Evolutionary conservation across 2,329 filamentous ascomycete genomes (phyloP).

Genomic region (Didymosphaeria variabile): DNA sequence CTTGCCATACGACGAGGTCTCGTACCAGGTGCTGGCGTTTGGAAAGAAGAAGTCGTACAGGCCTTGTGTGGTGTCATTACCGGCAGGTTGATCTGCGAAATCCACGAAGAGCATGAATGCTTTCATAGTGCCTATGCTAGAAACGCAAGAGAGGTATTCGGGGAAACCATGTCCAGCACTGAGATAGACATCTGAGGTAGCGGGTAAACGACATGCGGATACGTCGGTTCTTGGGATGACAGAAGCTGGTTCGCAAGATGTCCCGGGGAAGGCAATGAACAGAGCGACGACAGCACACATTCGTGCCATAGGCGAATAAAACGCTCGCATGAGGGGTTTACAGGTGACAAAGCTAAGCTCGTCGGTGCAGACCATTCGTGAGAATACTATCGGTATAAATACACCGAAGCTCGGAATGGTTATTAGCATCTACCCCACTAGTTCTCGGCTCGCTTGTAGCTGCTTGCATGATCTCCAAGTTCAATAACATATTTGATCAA

Average conservation of each 20-base stretch:
- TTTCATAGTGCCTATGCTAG: conserved; percentile 4
- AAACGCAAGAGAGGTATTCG: not conserved
- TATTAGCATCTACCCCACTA: not conserved
- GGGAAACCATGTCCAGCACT: conserved; percentile 7
- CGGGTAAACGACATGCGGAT: conserved; percentile 5
- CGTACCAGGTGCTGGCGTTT: conserved; percentile 5
- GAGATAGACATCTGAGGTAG: conserved; percentile 2
- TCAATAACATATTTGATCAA: not conserved
- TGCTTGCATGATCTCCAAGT: not conserved
- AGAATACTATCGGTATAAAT: not conserved
- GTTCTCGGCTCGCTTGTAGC: not conserved
- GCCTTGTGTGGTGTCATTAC: conserved; percentile 2
- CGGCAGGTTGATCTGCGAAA: conserved; percentile 6
- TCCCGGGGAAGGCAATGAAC: not conserved
- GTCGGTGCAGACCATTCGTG: not conserved
- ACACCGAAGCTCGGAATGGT: not conserved
- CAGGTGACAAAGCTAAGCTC: not conserved
- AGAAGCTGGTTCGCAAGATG: not conserved
- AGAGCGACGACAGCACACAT: not conserved
- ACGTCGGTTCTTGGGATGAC: not conserved
- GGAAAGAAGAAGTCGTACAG: conserved; percentile 13
- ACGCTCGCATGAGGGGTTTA: not conserved
- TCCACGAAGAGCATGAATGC: conserved; percentile 11
- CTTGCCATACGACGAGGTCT: conserved; percentile 6
- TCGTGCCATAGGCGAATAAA: not conserved